Base-by-base conservation (phyloP, 257 asterid species). In the Penstemon davidsonii region DNA sequence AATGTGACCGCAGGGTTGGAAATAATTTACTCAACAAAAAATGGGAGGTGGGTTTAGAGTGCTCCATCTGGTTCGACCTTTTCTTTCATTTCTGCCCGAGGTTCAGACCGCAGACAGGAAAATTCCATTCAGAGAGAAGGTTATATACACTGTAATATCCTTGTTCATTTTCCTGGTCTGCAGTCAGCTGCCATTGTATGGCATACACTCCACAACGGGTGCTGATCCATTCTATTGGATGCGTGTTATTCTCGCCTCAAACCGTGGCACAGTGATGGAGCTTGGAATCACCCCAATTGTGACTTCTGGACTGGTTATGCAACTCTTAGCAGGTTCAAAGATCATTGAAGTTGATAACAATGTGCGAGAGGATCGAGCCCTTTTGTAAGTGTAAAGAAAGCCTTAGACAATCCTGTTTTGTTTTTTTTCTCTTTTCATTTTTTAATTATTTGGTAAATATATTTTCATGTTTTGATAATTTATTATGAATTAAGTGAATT, bases 11-110 rank as follows among this genome's bases (percentile, higher is more conserved):
- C 69, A 76, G 80, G 69, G 64, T 19, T 62, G 54, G 56, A 67
- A 1, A 44, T 68, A 47, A 58, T 38, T 68, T 11, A 42, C n/a
- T 12, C 11, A 33, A 33, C 46, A n/a, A 60, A 49, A 72, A 40
- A 76, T 76, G 81, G 81, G 81, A 66, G 81, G 81, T 71, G 81
- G 81, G 71, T 76, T 76, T 76, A 71, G 81, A 67, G 81, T 76
- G 66, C 70, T 76, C 6, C 81, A 76, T 71, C 77, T 76, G 25
- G 81, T 76, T 50, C 74, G 81, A 11, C 81, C 81, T 4, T 76
- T 76, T 67, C 81, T 76, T 57, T 53, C 81, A 4, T 71, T 76
- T 66, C 60, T 76, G 67, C 81, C 81, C 0, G 81, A 76, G 69
- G 81, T 76, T 71, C 81, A 76, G 77, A 71, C 12, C n/a, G 81